Evolutionary conservation across 768 basidiomycete species (phyloP).

Genomic region (Suillus sp.): DNA sequence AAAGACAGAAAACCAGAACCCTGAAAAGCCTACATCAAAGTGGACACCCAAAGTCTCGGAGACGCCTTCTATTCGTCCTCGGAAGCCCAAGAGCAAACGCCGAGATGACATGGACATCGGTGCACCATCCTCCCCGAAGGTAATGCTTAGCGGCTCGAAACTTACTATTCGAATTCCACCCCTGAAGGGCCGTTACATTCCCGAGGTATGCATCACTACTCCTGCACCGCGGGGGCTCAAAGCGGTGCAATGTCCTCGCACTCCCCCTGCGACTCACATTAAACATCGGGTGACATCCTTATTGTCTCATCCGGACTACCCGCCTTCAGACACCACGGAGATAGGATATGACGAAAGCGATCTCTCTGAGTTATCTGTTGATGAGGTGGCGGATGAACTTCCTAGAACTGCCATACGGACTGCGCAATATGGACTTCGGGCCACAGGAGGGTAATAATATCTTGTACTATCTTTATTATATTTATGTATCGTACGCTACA

Average conservation of each 20-base stretch:
- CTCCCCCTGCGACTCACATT: slow-evolving; percentile 25
- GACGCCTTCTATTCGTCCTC: slow-evolving; percentile 26
- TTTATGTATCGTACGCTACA: slow-evolving; percentile 27
- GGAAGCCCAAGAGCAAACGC: slow-evolving; percentile 31
- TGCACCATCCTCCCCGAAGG: not conserved
- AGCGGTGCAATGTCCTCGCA: slow-evolving; percentile 20
- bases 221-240: slow-evolving; percentile 15
- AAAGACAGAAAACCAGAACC: slow-evolving; percentile 22
- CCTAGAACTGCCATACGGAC: slow-evolving; percentile 22
- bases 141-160: not conserved
- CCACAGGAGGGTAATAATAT: slow-evolving; percentile 16
- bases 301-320: slow-evolving; percentile 18
- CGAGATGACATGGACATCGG: not conserved
- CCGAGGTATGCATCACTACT: slow-evolving; percentile 22
- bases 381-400: slow-evolving; percentile 29
- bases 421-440: slow-evolving; percentile 20
- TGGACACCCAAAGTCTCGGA: slow-evolving; percentile 30
- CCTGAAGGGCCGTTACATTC: not conserved
- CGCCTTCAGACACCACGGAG: slow-evolving; percentile 27
- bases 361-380: slow-evolving; percentile 26
- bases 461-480: slow-evolving; percentile 36
- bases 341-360: slow-evolving; percentile 22
- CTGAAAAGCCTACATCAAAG: slow-evolving; percentile 21
- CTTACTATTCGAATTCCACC: not conserved
- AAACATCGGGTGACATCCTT: slow-evolving; percentile 26